A percentile compares a stretch with the other conserved stretches of the same genome.
Conservation (phyloP, 2,329 filamentous ascomycete species). For the Paraconiothyrium brasiliense region DNA sequence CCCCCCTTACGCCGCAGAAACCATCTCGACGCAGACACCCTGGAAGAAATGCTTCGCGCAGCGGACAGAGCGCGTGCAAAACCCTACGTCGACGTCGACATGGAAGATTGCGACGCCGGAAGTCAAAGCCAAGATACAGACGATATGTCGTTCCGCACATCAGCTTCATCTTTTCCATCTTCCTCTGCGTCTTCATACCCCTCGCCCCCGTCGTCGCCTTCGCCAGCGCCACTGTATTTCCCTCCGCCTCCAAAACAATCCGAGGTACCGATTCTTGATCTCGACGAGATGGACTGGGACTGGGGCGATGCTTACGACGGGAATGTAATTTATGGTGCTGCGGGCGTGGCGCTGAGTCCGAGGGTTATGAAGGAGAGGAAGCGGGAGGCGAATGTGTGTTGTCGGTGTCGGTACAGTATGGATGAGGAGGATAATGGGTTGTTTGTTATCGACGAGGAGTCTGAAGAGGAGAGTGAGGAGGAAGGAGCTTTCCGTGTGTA, state of each 20-base stretch:
- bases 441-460: conserved; percentile 11
- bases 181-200: conserved; percentile 4
- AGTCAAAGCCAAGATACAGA: background rate
- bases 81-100: background rate
- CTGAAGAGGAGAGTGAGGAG: background rate
- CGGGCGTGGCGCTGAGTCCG: conserved; percentile 25
- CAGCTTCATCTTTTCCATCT: background rate
- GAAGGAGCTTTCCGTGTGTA: background rate
- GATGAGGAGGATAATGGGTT: background rate
- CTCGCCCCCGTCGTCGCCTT: background rate
- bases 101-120: background rate
- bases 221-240: background rate
- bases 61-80: background rate
- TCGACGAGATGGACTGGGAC: conserved; percentile 18
- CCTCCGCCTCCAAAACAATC: background rate
- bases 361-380: conserved; percentile 12
- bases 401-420: conserved; percentile 14
- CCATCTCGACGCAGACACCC: background rate
- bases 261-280: background rate
- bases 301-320: conserved; percentile 5
- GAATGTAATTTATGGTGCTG: conserved; percentile 25
- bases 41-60: background rate
- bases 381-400: conserved; percentile 1
- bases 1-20: conserved; percentile 12
- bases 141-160: conserved; percentile 10